Percentiles rank a stretch among this genome's conserved stretches.
These are phyloP conservation scores for Leccinum disarticulatum DNA, from an alignment of 768 basidiomycete species.

Conservation along the genomic window DNA sequence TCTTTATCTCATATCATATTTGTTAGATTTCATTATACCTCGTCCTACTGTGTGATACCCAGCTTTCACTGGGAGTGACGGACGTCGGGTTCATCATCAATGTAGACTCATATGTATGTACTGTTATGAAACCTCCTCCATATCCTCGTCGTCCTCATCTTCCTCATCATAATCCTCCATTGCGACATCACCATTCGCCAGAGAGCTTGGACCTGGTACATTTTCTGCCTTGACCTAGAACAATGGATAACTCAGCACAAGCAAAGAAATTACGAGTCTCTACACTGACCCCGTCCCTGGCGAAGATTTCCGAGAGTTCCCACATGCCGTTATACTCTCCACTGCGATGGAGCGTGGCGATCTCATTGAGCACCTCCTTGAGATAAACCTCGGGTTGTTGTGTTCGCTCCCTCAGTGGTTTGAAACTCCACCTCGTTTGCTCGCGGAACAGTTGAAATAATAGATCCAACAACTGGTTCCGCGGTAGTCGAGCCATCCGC, in stretches of 20 bases:
- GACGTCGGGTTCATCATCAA: too few relatives aligned
- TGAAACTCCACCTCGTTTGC: slow-evolving; percentile 79
- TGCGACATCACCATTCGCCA: slow-evolving; percentile 21
- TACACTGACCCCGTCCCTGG: slow-evolving; percentile 55
- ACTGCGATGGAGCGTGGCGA: slow-evolving; percentile 73
- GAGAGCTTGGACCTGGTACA: slow-evolving; percentile 40
- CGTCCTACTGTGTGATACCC: too few relatives aligned
- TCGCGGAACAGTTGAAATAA: slow-evolving; percentile 79
- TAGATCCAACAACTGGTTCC: slow-evolving; percentile 83
- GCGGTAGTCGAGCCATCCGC: slow-evolving; percentile 88
- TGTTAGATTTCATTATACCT: too few relatives aligned
- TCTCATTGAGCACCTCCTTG: slow-evolving; percentile 76
- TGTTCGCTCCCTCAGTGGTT: slow-evolving; percentile 70
- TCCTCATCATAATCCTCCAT: slow-evolving; percentile 48
- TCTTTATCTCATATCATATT: too few relatives aligned
- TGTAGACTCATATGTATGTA: too few relatives aligned
- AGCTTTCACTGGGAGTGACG: too few relatives aligned
- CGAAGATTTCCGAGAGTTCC: slow-evolving; percentile 76
- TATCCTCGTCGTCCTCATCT: slow-evolving; percentile 59
- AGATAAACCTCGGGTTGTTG: slow-evolving; percentile 87
- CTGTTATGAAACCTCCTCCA: slow-evolving; percentile 67
- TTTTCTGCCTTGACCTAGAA: slow-evolving; percentile 47
- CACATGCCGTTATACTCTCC: slow-evolving; percentile 81
- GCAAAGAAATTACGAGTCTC: background rate
- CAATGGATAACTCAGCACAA: slow-evolving; percentile 1